Base-by-base conservation (phyloP, 2,329 filamentous ascomycete species). In the Fusarium drepaniforme region DNA sequence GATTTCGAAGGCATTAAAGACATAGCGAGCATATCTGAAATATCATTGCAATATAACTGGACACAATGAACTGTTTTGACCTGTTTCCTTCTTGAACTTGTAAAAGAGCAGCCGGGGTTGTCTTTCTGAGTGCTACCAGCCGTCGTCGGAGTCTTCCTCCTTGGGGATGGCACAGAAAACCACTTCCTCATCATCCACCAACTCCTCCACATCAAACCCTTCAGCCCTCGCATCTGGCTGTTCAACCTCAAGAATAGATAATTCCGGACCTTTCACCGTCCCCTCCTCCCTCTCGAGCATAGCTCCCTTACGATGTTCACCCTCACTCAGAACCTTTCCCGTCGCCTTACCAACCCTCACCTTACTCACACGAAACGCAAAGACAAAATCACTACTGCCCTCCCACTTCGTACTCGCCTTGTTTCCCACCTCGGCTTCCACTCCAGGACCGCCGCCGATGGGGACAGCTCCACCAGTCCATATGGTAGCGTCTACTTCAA, bases 331-430 rank as follows among this genome's bases (percentile, higher is more conserved):
- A 2, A 62, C 40, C 30, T 62, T 4, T 1, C 30, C 21, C 9
- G 42, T 58, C 25, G 38, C 53, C 46, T 44, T 28, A 16, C 30
- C 60, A 5, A 70, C 66, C 6, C 3, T 5, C 1, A 72, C 44
- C 25, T 70, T 72, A 9, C 60, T 64, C 2, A 64, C 64, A 1
- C 71, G 71, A 25, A 71, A 73, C 6, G 66, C 71, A 61, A 73
- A 73, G 0, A 69, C 62, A 66, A 73, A 72, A 13, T 71, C 61
- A 23, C 61, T 69, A 13, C 65, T 66, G 0, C 57, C 66, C 64
- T 72, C 44, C 69, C 66, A 70, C 5, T 21, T 53, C 3, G 40
- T 70, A 3, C 35, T n/a, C 2, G 13, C 3, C 5, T 25, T 65
- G 5, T 28, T 66, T 0, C 30, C 46, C 3, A 23, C 16, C 23